Base-by-base conservation (phyloP, 495 filamentous ascomycete species). In the Paragyromitra xinjiangensis region DNA sequence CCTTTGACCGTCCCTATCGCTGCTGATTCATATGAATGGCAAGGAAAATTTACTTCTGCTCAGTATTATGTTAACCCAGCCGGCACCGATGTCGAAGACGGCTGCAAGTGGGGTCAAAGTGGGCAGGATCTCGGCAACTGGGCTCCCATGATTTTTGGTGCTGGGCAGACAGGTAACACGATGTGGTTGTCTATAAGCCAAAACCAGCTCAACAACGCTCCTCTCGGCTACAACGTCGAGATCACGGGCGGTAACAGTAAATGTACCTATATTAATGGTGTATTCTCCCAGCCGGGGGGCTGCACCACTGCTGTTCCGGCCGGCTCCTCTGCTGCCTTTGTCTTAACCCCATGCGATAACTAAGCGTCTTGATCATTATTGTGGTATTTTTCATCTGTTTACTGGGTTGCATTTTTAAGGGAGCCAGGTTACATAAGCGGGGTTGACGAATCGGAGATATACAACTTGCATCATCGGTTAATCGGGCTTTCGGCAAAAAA, bases 31-130 rank as follows among this genome's bases (percentile, higher is more conserved):
- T 99, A 92, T 88, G 82, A 85, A 59, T 96, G 93, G 91, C 71
- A 93, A 81, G 89, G 89, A 78, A 87, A 87, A 84, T 26, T 81
- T 22, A 98, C 95, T 64, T 94, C 92, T 42, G 94, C 94, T 59
- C 96, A 99, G 85, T 99, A 98, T 88, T 99, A 99, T 82, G 88
- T 98, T 86, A 98, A 98, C 89, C 90, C 91, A 77, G 86, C 87
- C 73, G 93, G 92, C 77, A 85, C 91, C 16, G 82, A 86, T 16
- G 84, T 89, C 53, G 82, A 91, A 78, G 84, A 94, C 19, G 95
- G 90, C 44, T 99, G 95, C 87, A 81, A 85, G 42, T 98, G 95
- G 95, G 88, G 89, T 80, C 88, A 88, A 75, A 61, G 78, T 55
- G 75, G 85, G 69, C 75, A 83, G 1, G 84, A 83, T 34, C 83